Conservation (phyloP, 1,284 basidiomycete species). For the Marasmius tenuissimus region DNA sequence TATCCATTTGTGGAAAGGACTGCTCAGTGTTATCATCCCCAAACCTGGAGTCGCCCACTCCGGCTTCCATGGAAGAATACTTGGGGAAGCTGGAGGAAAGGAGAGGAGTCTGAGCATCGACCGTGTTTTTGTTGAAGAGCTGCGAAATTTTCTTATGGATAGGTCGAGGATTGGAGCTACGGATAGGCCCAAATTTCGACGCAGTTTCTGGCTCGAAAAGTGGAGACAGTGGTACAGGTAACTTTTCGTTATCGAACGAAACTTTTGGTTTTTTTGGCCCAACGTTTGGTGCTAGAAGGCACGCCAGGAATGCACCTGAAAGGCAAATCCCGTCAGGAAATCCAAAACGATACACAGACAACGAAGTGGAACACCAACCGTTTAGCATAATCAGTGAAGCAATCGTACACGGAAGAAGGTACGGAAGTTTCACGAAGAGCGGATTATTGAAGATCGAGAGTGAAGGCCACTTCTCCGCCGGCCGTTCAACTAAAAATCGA, state of each 20-base stretch:
- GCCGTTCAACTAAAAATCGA: conserved; percentile 66
- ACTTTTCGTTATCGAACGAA: background rate
- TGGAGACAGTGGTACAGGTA: background rate
- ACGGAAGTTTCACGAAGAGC: conserved; percentile 85
- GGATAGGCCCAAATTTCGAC: background rate
- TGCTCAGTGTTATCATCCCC: conserved; percentile 14
- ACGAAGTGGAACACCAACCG: conserved; percentile 39
- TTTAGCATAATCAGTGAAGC: conserved; percentile 74
- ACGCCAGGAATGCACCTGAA: conserved; percentile 77
- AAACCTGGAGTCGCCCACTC: too few relatives aligned
- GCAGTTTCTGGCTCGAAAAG: background rate
- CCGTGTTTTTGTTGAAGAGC: background rate
- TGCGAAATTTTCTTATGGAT: background rate
- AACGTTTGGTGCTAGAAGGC: conserved; percentile 90
- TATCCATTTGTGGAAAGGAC: conserved; percentile 42
- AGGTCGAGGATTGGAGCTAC: background rate
- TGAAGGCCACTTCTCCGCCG: conserved; percentile 79
- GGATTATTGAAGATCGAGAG: conserved; percentile 58
- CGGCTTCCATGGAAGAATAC: too few relatives aligned
- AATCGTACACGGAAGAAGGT: conserved; percentile 87
- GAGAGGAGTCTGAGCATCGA: background rate
- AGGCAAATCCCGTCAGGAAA: conserved; percentile 4
- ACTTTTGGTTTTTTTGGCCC: conserved; percentile 61
- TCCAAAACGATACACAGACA: background rate
- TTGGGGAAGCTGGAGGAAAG: too few relatives aligned